Conservation (phyloP, 1,284 basidiomycete species). For the Irpex rosettiformis region DNA sequence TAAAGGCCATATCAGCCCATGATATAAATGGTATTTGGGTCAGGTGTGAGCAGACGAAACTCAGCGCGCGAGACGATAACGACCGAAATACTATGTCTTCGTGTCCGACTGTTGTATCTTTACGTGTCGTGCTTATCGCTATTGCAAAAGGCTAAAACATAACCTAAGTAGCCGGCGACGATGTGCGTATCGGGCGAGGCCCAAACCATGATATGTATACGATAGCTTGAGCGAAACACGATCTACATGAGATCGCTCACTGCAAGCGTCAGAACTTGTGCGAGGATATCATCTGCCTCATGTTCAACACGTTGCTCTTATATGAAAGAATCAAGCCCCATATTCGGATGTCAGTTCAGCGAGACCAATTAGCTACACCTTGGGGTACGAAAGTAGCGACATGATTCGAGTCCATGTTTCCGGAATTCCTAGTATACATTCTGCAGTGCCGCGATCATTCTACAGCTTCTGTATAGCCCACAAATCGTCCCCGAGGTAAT, state of each 20-base stretch:
- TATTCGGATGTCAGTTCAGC: not conserved
- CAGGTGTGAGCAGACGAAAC: not conserved
- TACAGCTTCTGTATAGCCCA: slow-evolving; percentile 77
- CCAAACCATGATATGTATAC: not conserved
- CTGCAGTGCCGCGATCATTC: slow-evolving; percentile 17
- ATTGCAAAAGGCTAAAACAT: not conserved
- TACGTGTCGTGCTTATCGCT: not conserved
- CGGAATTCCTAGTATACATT: slow-evolving; percentile 3
- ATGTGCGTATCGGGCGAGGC: not conserved
- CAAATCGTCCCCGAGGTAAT: slow-evolving; percentile 87
- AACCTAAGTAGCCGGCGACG: not conserved
- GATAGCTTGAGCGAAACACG: not conserved
- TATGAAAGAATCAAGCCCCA: not conserved
- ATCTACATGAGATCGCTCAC: not conserved
- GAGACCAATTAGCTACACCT: too few species aligned
- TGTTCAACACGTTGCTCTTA: not conserved
- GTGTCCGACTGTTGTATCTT: not conserved
- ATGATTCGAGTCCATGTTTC: too few species aligned
- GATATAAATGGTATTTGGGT: not conserved
- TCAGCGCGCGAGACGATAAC: too few species aligned
- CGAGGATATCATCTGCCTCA: not conserved
- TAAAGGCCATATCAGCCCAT: not conserved
- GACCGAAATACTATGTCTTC: too few species aligned
- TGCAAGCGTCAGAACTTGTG: not conserved
- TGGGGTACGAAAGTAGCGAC: too few species aligned